Percentiles rank a stretch among this genome's conserved stretches.
Conservation (phyloP, 805 yeast genomes). For the Lipomyces kockii region DNA sequence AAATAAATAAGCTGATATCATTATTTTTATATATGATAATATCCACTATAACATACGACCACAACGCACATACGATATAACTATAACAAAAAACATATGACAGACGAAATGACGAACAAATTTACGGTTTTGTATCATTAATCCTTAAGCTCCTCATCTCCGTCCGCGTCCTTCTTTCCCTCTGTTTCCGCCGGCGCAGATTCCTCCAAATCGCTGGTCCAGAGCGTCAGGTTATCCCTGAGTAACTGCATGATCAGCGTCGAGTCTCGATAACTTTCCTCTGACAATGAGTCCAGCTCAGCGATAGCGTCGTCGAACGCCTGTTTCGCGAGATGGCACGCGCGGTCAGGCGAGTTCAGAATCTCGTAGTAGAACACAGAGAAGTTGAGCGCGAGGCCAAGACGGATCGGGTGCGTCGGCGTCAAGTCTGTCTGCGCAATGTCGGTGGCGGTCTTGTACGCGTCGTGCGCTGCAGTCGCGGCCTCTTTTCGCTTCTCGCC, state of each 20-base stretch:
- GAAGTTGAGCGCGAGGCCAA: constrained; percentile 92
- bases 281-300: constrained; percentile 88
- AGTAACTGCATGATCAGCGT: constrained; percentile 93
- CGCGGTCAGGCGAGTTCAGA: constrained; percentile 91
- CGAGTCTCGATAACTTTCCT: constrained; percentile 92
- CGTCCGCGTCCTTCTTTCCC: constrained; percentile 30
- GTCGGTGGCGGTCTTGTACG: constrained; percentile 95
- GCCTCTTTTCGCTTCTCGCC: constrained; percentile 93
- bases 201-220: constrained; percentile 69
- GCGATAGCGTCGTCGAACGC: constrained; percentile 96
- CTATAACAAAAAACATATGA: not conserved
- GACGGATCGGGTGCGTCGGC: constrained; percentile 98
- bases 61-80: not conserved
- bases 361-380: constrained; percentile 93
- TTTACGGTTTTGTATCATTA: constrained; percentile 2
- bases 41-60: not conserved
- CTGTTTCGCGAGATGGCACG: constrained; percentile 93
- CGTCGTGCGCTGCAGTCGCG: constrained; percentile 91
- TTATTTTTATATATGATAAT: not conserved
- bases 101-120: not conserved
- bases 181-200: constrained; percentile 32
- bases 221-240: constrained; percentile 47
- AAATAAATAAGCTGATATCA: not conserved
- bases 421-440: constrained; percentile 98
- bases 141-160: constrained; percentile 31